Evolutionary conservation across 108 stramenopile genomes (phyloP).

Genomic region (Skeletonema potamos): DNA sequence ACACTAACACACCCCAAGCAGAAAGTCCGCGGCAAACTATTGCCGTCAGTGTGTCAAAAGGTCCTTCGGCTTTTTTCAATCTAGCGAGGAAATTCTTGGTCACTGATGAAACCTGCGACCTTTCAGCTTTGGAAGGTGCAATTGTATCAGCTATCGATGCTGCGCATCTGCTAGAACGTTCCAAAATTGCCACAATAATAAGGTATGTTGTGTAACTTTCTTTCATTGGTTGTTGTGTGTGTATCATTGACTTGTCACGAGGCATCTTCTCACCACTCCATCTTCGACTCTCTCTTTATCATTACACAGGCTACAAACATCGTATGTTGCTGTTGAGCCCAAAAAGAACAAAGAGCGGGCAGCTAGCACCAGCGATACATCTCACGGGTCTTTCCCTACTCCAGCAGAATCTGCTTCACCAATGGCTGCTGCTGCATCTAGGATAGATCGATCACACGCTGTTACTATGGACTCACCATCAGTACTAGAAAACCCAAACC

Average conservation of each 20-base stretch:
- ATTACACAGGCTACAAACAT: conserved; percentile 65
- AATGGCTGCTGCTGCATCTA: conserved; percentile 12
- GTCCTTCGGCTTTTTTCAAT: conserved; percentile 83
- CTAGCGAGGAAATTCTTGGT: conserved; percentile 80
- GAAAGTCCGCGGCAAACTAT: conserved; percentile 66
- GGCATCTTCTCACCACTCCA: neutral
- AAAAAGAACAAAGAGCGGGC: conserved; percentile 49
- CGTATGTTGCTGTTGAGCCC: conserved; percentile 77
- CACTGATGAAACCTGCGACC: conserved; percentile 79
- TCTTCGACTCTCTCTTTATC: neutral
- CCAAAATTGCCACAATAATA: conserved; percentile 74
- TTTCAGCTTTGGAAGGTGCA: conserved; percentile 84
- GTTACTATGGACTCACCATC: conserved; percentile 5
- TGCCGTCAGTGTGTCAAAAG: conserved; percentile 85
- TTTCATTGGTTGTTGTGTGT: conserved; percentile 1
- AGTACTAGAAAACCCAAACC: conserved; percentile 12
- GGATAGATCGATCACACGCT: conserved; percentile 5
- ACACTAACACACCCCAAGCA: neutral
- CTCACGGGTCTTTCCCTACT: conserved; percentile 1
- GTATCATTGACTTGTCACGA: neutral
- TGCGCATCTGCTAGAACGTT: conserved; percentile 81
- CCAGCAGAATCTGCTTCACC: conserved; percentile 5
- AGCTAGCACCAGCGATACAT: neutral
- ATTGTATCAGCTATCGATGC: conserved; percentile 87
- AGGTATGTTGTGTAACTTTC: conserved; percentile 46